Evolutionary conservation across 2,329 filamentous ascomycete species (phyloP), one percentile per base, ranked within the genome.

Genomic region (Elsinoe batatas): DNA sequence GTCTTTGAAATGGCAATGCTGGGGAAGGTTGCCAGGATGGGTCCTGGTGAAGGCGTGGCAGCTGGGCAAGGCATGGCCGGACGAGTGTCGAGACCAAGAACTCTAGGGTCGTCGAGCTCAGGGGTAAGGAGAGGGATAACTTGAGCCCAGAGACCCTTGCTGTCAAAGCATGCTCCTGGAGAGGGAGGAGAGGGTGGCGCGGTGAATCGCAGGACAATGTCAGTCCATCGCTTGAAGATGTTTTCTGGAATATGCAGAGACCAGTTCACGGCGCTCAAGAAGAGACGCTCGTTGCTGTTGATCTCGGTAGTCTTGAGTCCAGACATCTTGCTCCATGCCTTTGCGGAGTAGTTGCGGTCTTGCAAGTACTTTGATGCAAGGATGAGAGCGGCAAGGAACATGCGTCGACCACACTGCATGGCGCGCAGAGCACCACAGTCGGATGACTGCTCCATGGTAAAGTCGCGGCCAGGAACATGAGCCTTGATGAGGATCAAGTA

Each of bases 271-370:
- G 91, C 88, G 59, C 85, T 75, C 46, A 98, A 79, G 69, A 97
- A 98, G 15, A 88, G 84, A 70, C 94, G 85, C 74, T 98, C 93
- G 69, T 97, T 97, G 67, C 90, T 86, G 72, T 97, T 97, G 71
- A 98, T 97, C 73, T 98, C 93, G 56, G 81, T 77, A 3, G 90
- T 91, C 68, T 88, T 89, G 57, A 98, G 77, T n/a, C 93, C 93
- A 15, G 93, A 97, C 64, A 98, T 98, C 77, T 95, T 97, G 71
- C 91, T 97, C 93, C 93, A 98, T 40, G 93, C 93, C 56, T 91
- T 85, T 49, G 93, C 90, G 12, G 93, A 97, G 72, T 95, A 98
- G 73, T 97, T 98, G 63, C 91, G 85, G 69, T 98, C 93, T 72
- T 98, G 93, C 46, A 98, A 77, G 69, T 97, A 98, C 75, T 98